Evolutionary conservation across 106 monocot species (phyloP).

Genomic region (Gastrodia elata): DNA sequence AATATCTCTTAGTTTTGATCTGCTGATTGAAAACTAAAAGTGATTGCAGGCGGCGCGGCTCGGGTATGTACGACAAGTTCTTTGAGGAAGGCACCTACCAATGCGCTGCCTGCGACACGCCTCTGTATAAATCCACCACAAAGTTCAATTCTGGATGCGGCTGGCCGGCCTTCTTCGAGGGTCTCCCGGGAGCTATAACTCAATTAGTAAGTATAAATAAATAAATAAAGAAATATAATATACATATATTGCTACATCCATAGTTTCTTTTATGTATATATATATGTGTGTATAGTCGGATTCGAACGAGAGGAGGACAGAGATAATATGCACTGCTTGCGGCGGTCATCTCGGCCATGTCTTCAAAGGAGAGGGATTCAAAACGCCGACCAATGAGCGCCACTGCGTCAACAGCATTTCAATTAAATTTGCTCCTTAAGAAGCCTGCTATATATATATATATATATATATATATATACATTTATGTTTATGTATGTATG

Average conservation of each 20-base stretch:
- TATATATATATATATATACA: too few species aligned
- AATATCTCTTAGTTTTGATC: too few species aligned
- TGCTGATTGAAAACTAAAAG: too few species aligned
- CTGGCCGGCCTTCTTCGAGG: conserved; percentile 91
- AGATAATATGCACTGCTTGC: conserved; percentile 87
- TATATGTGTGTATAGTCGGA: too few species aligned
- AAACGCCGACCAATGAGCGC: conserved; percentile 74
- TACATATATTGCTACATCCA: too few species aligned
- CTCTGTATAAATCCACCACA: conserved; percentile 68
- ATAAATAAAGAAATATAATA: too few species aligned
- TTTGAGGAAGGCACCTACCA: conserved; percentile 50
- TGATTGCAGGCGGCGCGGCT: conserved; percentile 69
- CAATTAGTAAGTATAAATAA: conserved; percentile 30
- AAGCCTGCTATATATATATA: too few species aligned
- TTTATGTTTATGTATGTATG: too few species aligned
- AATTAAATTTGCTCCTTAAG: conserved; percentile 64
- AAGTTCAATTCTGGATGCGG: conserved; percentile 87
- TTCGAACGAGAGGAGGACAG: conserved; percentile 73
- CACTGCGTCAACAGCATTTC: conserved; percentile 97
- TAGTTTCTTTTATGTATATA: background rate
- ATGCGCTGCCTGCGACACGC: conserved; percentile 72
- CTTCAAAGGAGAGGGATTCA: conserved; percentile 87
- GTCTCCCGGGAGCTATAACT: conserved; percentile 75
- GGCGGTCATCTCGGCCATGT: conserved; percentile 95
- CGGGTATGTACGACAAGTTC: conserved; percentile 74